These are phyloP conservation scores for Davidsoniella virescens DNA, from an alignment of 2,329 filamentous ascomycete genomes.

Conservation along the genomic window DNA sequence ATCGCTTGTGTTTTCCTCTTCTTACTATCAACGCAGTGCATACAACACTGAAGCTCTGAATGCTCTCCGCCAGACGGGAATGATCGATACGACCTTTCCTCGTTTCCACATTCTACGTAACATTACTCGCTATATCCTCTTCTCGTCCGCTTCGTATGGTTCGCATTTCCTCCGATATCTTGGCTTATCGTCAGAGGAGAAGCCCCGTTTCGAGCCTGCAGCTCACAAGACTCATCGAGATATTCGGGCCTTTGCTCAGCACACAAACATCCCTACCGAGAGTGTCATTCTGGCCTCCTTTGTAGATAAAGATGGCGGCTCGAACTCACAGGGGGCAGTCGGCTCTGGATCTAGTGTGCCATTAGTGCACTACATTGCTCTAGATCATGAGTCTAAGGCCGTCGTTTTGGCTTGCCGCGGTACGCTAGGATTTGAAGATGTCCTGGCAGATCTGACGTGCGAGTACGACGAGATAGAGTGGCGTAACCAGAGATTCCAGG, in stretches of 20 bases:
- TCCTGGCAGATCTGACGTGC: constrained; percentile 58
- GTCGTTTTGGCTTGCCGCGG: constrained; percentile 58
- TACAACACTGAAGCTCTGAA: constrained; percentile 34
- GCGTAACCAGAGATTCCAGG: constrained; percentile 48
- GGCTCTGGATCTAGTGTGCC: constrained; percentile 42
- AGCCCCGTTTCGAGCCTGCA: constrained; percentile 22
- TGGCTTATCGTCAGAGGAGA: constrained; percentile 38
- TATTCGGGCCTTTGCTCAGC: constrained; percentile 45
- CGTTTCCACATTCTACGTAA: constrained; percentile 42
- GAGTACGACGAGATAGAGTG: constrained; percentile 52
- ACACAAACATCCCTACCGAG: constrained; percentile 40
- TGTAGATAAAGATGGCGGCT: constrained; percentile 50
- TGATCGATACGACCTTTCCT: constrained; percentile 43
- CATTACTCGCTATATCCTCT: constrained; percentile 48
- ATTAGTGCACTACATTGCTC: constrained; percentile 55
- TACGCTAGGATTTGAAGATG: constrained; percentile 57
- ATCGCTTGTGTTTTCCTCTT: constrained; percentile 32
- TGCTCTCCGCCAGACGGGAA: constrained; percentile 34
- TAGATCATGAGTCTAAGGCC: constrained; percentile 55
- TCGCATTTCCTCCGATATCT: constrained; percentile 46
- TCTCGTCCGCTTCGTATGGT: constrained; percentile 50
- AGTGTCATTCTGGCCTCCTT: constrained; percentile 54
- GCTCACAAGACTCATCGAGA: constrained; percentile 39
- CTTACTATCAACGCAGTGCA: constrained; percentile 31
- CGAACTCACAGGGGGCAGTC: constrained; percentile 46